Evolutionary conservation across 1,284 basidiomycete genomes (phyloP).

Genomic region (Ceratobasidium sp.): DNA sequence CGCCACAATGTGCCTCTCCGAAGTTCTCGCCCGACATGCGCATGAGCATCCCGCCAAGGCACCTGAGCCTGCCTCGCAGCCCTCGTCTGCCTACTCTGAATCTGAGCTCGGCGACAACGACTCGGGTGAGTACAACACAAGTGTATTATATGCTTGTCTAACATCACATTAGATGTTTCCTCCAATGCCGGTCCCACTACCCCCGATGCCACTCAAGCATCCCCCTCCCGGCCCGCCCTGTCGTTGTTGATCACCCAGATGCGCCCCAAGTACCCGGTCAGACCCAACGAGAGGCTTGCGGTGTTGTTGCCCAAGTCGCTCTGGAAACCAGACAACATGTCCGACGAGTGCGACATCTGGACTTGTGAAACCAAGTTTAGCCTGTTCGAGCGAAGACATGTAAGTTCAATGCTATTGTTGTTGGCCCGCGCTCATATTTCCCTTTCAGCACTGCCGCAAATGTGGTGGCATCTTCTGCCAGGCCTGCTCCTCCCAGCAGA

Average conservation of each 20-base stretch:
- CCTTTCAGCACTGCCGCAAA: constrained; percentile 75
- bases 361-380: constrained; percentile 67
- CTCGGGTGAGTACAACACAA: constrained; percentile 15
- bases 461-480: constrained; percentile 77
- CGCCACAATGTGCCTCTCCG: constrained; percentile 34
- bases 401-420: constrained; percentile 49
- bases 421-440: constrained; percentile 36
- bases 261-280: constrained; percentile 19
- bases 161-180: not conserved
- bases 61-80: not conserved
- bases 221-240: constrained; percentile 6
- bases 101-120: constrained; percentile 5
- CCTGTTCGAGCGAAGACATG: constrained; percentile 73
- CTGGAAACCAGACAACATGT: constrained; percentile 75
- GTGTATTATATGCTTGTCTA: not conserved
- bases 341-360: constrained; percentile 71
- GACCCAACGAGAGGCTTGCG: constrained; percentile 72
- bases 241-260: constrained; percentile 33
- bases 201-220: not conserved
- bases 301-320: constrained; percentile 68
- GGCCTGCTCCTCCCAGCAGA: constrained; percentile 62
- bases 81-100: constrained; percentile 30
- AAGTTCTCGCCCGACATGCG: constrained; percentile 34
- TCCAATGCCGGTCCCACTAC: constrained; percentile 19
- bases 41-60: constrained; percentile 20